A percentile compares a stretch with the other conserved stretches of the same genome.
phyloP scores from a whole-genome alignment of 495 filamentous ascomycete genomes.

The Tricharina praecox region DNA sequence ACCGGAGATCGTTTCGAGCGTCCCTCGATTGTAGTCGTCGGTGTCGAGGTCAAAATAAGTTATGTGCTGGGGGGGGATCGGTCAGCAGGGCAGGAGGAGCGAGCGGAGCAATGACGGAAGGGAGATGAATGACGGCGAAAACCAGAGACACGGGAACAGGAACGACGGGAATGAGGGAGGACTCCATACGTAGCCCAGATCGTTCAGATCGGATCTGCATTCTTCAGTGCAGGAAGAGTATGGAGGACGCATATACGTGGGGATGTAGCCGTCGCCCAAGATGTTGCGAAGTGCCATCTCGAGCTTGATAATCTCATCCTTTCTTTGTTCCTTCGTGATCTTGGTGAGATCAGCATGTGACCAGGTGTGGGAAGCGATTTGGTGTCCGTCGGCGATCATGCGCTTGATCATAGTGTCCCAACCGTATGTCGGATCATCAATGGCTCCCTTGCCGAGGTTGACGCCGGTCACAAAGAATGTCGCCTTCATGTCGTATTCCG shows the following conservation, averaged over 20 bases:
- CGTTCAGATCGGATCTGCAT: slow-evolving; percentile 35
- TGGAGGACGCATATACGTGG: slow-evolving; percentile 44
- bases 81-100: too few relatives aligned
- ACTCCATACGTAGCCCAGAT: slow-evolving; percentile 45
- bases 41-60: slow-evolving; percentile 51
- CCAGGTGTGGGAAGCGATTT: slow-evolving; percentile 75
- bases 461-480: slow-evolving; percentile 68
- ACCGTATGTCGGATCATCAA: slow-evolving; percentile 40
- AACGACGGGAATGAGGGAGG: too few relatives aligned
- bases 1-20: slow-evolving; percentile 37
- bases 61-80: too few relatives aligned
- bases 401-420: slow-evolving; percentile 49
- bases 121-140: too few relatives aligned
- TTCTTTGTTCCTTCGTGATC: slow-evolving; percentile 38
- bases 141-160: too few relatives aligned
- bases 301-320: slow-evolving; percentile 54
- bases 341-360: slow-evolving; percentile 56
- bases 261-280: slow-evolving; percentile 61
- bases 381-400: slow-evolving; percentile 56
- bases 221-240: slow-evolving; percentile 41
- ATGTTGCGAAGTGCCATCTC: slow-evolving; percentile 68
- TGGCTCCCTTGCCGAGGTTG: slow-evolving; percentile 54
- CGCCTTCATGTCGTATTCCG: slow-evolving; percentile 47
- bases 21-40: slow-evolving; percentile 44
- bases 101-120: too few relatives aligned